Percentiles rank a stretch among this genome's conserved stretches.
These are phyloP conservation scores for Liquidambar formosana DNA, from an alignment of 164 flowering plant species.

Conservation along the genomic window DNA sequence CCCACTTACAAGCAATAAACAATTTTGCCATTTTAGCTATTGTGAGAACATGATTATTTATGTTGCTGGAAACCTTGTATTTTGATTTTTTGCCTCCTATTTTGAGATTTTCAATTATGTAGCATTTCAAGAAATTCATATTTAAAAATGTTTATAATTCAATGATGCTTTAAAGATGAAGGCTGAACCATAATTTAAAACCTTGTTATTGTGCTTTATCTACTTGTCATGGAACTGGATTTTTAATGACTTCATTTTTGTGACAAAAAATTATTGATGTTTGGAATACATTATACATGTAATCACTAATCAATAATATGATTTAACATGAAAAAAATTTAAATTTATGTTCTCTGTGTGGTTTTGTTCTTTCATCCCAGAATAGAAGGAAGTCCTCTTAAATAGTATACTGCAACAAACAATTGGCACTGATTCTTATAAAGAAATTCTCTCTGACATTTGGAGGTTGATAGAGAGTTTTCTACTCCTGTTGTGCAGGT, in stretches of 20 bases:
- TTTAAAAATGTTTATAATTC: too few species aligned
- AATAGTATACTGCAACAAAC: not conserved
- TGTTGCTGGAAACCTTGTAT: not conserved
- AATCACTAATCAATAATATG: too few species aligned
- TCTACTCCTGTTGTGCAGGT: conserved; percentile 48
- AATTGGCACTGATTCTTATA: not conserved
- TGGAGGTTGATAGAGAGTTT: conserved; percentile 8
- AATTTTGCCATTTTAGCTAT: too few species aligned
- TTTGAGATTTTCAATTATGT: not conserved
- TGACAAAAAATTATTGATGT: not conserved
- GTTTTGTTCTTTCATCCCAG: not conserved
- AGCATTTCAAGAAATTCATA: too few species aligned
- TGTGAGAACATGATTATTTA: not conserved
- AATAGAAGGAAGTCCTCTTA: not conserved
- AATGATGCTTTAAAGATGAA: not conserved
- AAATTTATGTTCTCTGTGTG: not conserved
- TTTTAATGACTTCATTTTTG: not conserved
- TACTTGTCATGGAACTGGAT: not conserved
- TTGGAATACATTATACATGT: not conserved
- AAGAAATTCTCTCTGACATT: conserved; percentile 1
- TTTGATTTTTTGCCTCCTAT: not conserved
- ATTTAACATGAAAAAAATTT: not conserved
- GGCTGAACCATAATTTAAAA: not conserved
- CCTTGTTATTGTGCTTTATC: not conserved
- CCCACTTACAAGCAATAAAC: too few species aligned